Evolutionary conservation across 2,329 filamentous ascomycete species (phyloP).

Genomic region (Cladosporium sp.): DNA sequence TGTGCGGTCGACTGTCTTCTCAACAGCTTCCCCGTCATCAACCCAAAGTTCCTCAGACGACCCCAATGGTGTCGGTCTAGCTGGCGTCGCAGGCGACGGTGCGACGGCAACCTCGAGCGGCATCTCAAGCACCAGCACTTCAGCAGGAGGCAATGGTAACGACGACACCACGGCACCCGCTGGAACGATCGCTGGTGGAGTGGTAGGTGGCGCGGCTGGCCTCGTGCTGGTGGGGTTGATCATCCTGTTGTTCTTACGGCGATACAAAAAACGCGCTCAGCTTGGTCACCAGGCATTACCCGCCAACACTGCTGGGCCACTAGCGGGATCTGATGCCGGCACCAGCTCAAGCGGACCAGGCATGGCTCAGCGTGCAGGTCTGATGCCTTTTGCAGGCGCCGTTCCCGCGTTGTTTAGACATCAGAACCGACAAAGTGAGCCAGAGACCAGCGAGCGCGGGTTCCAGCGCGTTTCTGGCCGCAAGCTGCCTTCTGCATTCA

Average conservation of each 20-base stretch:
- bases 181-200: slow-evolving; percentile 56
- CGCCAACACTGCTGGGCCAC: slow-evolving; percentile 16
- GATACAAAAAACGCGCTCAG: slow-evolving; percentile 40
- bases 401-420: slow-evolving; percentile 36
- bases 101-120: not conserved
- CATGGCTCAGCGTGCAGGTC: slow-evolving; percentile 38
- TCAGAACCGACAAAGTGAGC: slow-evolving; percentile 25
- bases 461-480: slow-evolving; percentile 47
- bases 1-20: slow-evolving; percentile 1
- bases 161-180: slow-evolving; percentile 38
- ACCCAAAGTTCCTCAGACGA: slow-evolving; percentile 3
- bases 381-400: slow-evolving; percentile 34
- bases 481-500: slow-evolving; percentile 47
- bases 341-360: slow-evolving; percentile 26
- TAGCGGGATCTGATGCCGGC: slow-evolving; percentile 10
- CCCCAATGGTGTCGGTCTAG: not conserved
- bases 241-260: slow-evolving; percentile 50
- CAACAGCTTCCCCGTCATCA: not conserved
- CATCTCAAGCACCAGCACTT: slow-evolving; percentile 7
- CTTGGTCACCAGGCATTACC: slow-evolving; percentile 24
- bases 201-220: slow-evolving; percentile 60
- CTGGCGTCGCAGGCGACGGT: slow-evolving; percentile 5
- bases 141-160: not conserved
- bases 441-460: slow-evolving; percentile 35
- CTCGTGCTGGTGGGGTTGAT: slow-evolving; percentile 48